Conservation (phyloP, 257 asterid species). For the Leonotis leonurus region DNA sequence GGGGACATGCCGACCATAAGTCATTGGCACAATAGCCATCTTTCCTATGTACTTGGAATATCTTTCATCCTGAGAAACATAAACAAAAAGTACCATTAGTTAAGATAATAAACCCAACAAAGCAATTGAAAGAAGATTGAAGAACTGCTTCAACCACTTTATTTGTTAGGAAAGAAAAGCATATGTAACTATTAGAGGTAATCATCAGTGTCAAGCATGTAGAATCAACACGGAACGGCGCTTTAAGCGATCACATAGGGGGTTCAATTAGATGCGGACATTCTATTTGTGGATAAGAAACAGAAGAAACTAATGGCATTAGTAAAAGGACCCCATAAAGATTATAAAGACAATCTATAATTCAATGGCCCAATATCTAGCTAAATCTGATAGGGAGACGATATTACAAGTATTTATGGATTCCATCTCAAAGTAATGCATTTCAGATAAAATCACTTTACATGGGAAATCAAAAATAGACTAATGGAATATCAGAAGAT, state of each 20-base stretch:
- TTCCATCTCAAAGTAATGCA: neutral
- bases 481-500: neutral
- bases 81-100: constrained; percentile 10
- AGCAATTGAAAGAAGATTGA: neutral
- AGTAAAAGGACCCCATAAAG: neutral
- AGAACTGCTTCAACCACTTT: constrained; percentile 1
- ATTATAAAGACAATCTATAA: neutral
- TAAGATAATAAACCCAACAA: constrained; percentile 1
- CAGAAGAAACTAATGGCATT: neutral
- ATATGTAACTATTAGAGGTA: neutral
- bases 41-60: constrained; percentile 81
- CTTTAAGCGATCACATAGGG: neutral
- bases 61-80: constrained; percentile 70
- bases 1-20: constrained; percentile 97
- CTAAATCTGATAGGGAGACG: neutral
- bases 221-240: neutral
- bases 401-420: neutral
- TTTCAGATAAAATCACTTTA: too few species aligned
- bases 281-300: neutral
- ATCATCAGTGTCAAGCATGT: neutral
- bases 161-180: neutral
- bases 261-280: neutral
- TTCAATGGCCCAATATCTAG: neutral
- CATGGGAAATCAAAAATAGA: neutral
- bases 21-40: constrained; percentile 92